Evolutionary conservation across 352 stramenopile species (phyloP).

Genomic region (Globisporangium recalcitrans): DNA sequence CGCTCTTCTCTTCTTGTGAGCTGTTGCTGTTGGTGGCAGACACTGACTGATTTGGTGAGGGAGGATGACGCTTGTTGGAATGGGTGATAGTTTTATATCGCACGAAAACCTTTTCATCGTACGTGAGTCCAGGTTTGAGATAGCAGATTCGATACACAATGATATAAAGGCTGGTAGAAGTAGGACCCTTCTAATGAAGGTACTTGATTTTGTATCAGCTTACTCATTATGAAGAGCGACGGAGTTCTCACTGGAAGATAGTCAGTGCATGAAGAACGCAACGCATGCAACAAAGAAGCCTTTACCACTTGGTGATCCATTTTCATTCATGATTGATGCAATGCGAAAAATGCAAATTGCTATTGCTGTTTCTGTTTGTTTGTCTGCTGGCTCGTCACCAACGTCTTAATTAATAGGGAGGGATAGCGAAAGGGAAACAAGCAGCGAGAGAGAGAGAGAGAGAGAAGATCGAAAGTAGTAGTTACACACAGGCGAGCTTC

Average conservation of each 20-base stretch:
- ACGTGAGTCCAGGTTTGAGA: neutral
- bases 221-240: neutral
- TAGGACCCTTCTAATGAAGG: neutral
- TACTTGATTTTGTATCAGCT: neutral
- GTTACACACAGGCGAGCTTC: constrained; percentile 83
- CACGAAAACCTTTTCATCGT: neutral
- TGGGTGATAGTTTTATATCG: neutral
- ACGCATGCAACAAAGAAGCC: too few relatives aligned
- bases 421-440: neutral
- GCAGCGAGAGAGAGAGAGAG: neutral
- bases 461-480: neutral
- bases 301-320: neutral
- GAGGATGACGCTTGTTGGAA: neutral
- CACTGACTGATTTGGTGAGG: too few relatives aligned
- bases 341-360: neutral
- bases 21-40: neutral
- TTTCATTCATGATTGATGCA: neutral
- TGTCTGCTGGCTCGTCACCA: neutral
- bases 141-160: neutral
- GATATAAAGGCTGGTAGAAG: neutral
- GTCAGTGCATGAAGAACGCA: too few relatives aligned
- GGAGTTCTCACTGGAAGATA: too few relatives aligned
- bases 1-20: neutral
- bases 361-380: neutral
- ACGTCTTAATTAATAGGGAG: constrained; percentile 4